Evolutionary conservation across 2,329 filamentous ascomycete genomes (phyloP).

Genomic region (Arthroderma sp.): DNA sequence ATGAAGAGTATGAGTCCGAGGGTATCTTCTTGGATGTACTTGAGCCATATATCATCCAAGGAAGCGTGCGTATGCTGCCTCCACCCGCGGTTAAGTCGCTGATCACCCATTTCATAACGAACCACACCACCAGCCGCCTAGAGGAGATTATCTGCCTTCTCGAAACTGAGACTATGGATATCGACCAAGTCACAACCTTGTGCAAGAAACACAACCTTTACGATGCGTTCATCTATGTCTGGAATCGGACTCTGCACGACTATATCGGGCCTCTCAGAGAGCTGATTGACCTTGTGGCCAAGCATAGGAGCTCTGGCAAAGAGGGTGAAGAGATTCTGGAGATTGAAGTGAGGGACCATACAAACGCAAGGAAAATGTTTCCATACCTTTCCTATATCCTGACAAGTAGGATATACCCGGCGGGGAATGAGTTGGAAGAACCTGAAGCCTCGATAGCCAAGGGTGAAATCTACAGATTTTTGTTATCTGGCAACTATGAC

Average conservation of each 20-base stretch:
- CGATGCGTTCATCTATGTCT: conserved; percentile 91
- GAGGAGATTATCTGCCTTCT: conserved; percentile 94
- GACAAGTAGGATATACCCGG: conserved; percentile 84
- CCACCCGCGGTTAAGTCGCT: conserved; percentile 75
- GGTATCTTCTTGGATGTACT: conserved; percentile 76
- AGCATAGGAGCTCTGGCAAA: conserved; percentile 18
- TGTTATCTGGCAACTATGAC: conserved; percentile 62
- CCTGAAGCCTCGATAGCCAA: conserved; percentile 64
- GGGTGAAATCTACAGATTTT: conserved; percentile 77
- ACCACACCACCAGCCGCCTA: conserved; percentile 60
- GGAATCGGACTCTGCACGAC: conserved; percentile 81
- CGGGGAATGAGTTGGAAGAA: conserved; percentile 60
- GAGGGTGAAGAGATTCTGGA: conserved; percentile 16
- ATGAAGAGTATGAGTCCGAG: conserved; percentile 60
- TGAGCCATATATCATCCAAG: conserved; percentile 75
- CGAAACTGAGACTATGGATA: conserved; percentile 78
- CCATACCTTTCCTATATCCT: conserved; percentile 86
- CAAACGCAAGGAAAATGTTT: conserved; percentile 76
- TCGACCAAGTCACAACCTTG: conserved; percentile 79
- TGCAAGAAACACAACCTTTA: conserved; percentile 89
- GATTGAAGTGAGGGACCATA: conserved; percentile 43
- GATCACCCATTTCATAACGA: conserved; percentile 65
- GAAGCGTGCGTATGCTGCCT: conserved; percentile 60
- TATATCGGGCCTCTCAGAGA: conserved; percentile 86
- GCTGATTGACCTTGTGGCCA: conserved; percentile 43